A percentile compares a stretch with the other conserved stretches of the same genome.
These are phyloP conservation scores for Hypoxylon sp. DNA, from an alignment of 2,329 filamentous ascomycete genomes.

Conservation along the genomic window DNA sequence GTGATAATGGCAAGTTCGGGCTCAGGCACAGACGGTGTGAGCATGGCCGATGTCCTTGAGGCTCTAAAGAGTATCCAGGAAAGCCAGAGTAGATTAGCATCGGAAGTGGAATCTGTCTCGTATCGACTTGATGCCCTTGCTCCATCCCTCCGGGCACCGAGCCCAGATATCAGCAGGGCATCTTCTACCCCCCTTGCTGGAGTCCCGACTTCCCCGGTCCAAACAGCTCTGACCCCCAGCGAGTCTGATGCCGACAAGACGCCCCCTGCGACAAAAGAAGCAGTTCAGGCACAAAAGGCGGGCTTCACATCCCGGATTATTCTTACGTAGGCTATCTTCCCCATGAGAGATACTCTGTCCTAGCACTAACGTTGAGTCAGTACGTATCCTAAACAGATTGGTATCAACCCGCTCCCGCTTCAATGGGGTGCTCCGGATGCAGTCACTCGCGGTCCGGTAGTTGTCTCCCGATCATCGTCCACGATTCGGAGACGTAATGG, in stretches of 20 bases:
- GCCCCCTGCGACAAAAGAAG: slow-evolving; percentile 47
- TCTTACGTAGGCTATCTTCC: slow-evolving; percentile 61
- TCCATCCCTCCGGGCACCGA: slow-evolving; percentile 41
- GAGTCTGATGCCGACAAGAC: slow-evolving; percentile 46
- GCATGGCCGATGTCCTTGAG: slow-evolving; percentile 52
- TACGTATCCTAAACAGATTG: slow-evolving; percentile 94
- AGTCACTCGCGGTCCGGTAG: slow-evolving; percentile 83
- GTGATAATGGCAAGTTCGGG: slow-evolving; percentile 49
- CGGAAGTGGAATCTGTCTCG: slow-evolving; percentile 51
- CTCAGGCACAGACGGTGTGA: slow-evolving; percentile 40
- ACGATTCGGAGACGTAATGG: slow-evolving; percentile 87
- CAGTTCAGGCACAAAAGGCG: slow-evolving; percentile 57
- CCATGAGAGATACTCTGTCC: slow-evolving; percentile 13
- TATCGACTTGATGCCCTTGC: slow-evolving; percentile 51
- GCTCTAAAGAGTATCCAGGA: slow-evolving; percentile 52
- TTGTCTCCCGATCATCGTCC: slow-evolving; percentile 82
- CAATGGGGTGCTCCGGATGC: slow-evolving; percentile 88
- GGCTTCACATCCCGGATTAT: slow-evolving; percentile 69
- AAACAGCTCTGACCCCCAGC: slow-evolving; percentile 35
- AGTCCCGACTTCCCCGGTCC: slow-evolving; percentile 27
- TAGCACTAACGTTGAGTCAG: slow-evolving; percentile 54
- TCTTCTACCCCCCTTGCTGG: slow-evolving; percentile 40
- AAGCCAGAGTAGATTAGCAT: slow-evolving; percentile 49
- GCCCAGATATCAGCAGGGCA: slow-evolving; percentile 41
- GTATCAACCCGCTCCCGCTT: slow-evolving; percentile 91